Base-by-base conservation (phyloP, 345 rosid species). In the Eucalyptus grandis region DNA sequence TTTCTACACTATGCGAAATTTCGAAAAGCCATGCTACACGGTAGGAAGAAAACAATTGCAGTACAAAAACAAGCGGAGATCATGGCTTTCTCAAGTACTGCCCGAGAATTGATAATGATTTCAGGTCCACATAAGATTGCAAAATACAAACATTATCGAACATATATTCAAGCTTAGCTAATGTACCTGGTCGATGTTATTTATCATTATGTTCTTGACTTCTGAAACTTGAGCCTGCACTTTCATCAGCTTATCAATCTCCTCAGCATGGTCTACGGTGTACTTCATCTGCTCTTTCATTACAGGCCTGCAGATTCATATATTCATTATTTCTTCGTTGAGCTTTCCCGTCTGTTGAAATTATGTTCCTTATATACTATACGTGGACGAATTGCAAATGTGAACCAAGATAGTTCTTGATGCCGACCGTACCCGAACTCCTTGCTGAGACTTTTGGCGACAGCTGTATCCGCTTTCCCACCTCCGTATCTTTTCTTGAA, bases 241-340 rank as follows among this genome's bases (percentile, higher is more conserved):
- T 77, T 89, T 80, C 43, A 53, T 51, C 62, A 87, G 47, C 87
- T 86, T 77, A 37, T 87, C 88, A 54, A 87, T 87, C 87, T 87
- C 89, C 53, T 87, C 90, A 16, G 89, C 54, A 37, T 87, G 87
- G 15, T 87, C 87, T 19, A 77, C 16, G 27, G 54, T n/a, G 51
- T 89, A 87, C 89, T 87, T 89, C 90, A 89, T 87, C 62, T 87
- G 62, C 89, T 87, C 87, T 86, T 89, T 89, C 90, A 89, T 87
- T 26, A 50, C 51, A 16, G 89, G 90, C 86, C 90, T 89, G 50
- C 67, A 37, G 54, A 44, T 87, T 87, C 50, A 26, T 40, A 46
- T 16, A 62, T 16, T 46, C 49, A 9, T 56, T 72, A 37, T 19
- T 37, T 37, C 11, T 69, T 34, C 43, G 6, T 34, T 69, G 24